Evolutionary conservation across 2,329 filamentous ascomycete species (phyloP).

Genomic region (Zalaria sp.): DNA sequence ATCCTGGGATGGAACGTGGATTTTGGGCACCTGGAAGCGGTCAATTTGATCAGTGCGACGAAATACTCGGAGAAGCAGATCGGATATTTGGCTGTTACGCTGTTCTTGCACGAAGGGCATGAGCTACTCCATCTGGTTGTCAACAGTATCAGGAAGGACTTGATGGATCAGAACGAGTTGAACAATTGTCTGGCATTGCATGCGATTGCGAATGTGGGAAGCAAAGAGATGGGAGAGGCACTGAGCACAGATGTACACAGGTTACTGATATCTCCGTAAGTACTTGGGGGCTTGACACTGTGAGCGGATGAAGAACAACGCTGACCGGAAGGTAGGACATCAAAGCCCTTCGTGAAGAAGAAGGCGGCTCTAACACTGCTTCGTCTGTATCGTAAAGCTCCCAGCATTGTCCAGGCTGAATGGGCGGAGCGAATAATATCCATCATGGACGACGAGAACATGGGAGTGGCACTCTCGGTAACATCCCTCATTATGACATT

Average conservation of each 20-base stretch:
- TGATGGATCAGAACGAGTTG: constrained; percentile 88
- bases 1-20: constrained; percentile 98
- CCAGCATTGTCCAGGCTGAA: constrained; percentile 84
- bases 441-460: constrained; percentile 92
- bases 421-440: constrained; percentile 98
- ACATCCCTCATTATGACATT: constrained; percentile 91
- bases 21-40: constrained; percentile 94
- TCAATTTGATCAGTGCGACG: constrained; percentile 89
- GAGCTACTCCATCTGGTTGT: constrained; percentile 92
- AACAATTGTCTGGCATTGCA: constrained; percentile 95
- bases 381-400: constrained; percentile 85
- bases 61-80: constrained; percentile 99
- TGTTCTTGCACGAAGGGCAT: constrained; percentile 95
- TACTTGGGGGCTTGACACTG: constrained; percentile 18
- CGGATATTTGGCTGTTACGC: constrained; percentile 89
- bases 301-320: not conserved
- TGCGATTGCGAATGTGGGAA: constrained; percentile 94
- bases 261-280: constrained; percentile 84
- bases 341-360: constrained; percentile 98
- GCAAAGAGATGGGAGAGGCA: constrained; percentile 93
- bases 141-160: constrained; percentile 94
- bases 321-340: constrained; percentile 38
- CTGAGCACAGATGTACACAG: constrained; percentile 84
- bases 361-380: constrained; percentile 91
- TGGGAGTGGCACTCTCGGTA: constrained; percentile 88